Evolutionary conservation across 192 early-diverging fungal species (phyloP).

Genomic region (Obelidium mucronatum): DNA sequence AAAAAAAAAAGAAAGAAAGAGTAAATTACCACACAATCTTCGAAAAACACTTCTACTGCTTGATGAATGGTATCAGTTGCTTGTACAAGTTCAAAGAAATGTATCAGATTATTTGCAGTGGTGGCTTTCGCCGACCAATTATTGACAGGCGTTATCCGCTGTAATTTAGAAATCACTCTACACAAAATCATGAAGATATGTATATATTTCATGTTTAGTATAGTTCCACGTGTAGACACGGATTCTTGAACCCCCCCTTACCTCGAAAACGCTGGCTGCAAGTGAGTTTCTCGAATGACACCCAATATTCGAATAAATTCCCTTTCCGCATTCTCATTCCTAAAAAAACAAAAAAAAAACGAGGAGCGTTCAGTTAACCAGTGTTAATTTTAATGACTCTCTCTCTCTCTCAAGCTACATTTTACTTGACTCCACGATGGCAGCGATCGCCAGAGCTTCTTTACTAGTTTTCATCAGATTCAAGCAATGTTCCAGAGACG

Average conservation of each 20-base stretch:
- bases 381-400: conserved; percentile 48
- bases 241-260: no score
- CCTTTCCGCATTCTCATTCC: conserved; percentile 76
- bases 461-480: conserved; percentile 91
- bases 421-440: no score
- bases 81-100: conserved; percentile 96
- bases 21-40: conserved; percentile 78
- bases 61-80: conserved; percentile 92
- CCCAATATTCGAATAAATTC: conserved; percentile 79
- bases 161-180: conserved; percentile 42
- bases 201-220: no score
- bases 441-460: conserved; percentile 65
- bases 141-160: conserved; percentile 42
- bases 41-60: conserved; percentile 93
- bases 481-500: conserved; percentile 83
- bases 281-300: conserved; percentile 74
- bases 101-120: conserved; percentile 67
- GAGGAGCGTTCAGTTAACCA: conserved; percentile 40
- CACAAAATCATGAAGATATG: no score
- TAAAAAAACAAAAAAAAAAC: conserved; percentile 23
- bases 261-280: conserved; percentile 72
- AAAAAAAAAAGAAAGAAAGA: conserved; percentile 7
- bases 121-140: conserved; percentile 47
- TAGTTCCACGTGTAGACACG: no score
- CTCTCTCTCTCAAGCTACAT: conserved; percentile 55